Conservation (phyloP, 305 asterid species). For the Fraxinus angustifolia region DNA sequence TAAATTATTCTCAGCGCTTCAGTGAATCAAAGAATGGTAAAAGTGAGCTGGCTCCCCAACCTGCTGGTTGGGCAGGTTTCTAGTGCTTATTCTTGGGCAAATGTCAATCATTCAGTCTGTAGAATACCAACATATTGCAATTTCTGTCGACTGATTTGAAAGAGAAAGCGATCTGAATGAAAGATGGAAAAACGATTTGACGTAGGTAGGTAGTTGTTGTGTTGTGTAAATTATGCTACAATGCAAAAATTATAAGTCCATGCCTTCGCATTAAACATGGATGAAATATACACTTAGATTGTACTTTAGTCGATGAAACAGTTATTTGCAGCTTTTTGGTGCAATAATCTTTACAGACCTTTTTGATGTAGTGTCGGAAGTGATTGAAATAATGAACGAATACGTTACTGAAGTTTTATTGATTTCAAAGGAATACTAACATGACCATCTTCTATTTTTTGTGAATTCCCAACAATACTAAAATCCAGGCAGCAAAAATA, state of each 20-base stretch:
- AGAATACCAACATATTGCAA: background rate
- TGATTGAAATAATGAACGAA: background rate
- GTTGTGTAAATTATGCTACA: background rate
- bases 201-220: background rate
- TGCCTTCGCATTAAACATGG: background rate
- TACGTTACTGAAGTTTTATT: too few species aligned
- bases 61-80: constrained; percentile 99
- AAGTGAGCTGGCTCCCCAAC: constrained; percentile 55
- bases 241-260: background rate
- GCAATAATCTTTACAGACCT: background rate
- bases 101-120: background rate
- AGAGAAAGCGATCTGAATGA: background rate
- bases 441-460: too few species aligned
- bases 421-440: too few species aligned
- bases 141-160: background rate
- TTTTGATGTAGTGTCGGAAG: background rate
- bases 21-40: constrained; percentile 47
- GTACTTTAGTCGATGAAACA: background rate
- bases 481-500: background rate
- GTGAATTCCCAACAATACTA: too few species aligned
- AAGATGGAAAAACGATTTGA: background rate
- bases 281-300: background rate
- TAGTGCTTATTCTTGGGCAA: constrained; percentile 22
- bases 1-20: constrained; percentile 48
- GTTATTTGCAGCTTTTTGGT: background rate